A percentile compares a stretch with the other conserved stretches of the same genome.
Evolutionary conservation across 495 filamentous ascomycete genomes (phyloP).

Genomic region (Trichoderma reesei): DNA sequence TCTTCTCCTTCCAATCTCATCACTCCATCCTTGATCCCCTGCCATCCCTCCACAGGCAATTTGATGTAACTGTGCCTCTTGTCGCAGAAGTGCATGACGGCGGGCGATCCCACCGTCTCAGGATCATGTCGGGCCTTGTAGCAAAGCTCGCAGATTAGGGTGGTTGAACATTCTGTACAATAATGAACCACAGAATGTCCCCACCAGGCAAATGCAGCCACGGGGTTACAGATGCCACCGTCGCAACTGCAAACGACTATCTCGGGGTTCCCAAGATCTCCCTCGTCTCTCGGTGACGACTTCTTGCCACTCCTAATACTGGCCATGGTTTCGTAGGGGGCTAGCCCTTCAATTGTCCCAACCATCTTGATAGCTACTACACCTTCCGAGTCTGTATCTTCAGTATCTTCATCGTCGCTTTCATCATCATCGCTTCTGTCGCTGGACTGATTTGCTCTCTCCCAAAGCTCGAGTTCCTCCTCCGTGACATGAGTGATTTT

Average conservation of each 20-base stretch:
- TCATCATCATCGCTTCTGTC: neutral
- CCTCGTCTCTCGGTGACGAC: conserved; percentile 9
- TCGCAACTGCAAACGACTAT: conserved; percentile 2
- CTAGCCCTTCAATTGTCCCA: neutral
- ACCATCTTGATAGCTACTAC: too few relatives aligned
- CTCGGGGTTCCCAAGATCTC: neutral
- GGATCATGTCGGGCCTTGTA: conserved; percentile 1
- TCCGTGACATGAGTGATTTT: conserved; percentile 10
- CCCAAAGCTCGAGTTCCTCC: neutral
- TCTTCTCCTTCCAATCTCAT: conserved; percentile 17
- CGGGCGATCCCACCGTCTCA: neutral
- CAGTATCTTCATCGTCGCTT: conserved; percentile 7
- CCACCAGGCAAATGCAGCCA: neutral
- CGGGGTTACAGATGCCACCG: conserved; percentile 2
- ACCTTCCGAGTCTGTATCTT: neutral
- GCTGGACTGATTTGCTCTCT: neutral
- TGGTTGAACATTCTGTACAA: conserved; percentile 7
- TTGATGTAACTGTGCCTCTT: conserved; percentile 19
- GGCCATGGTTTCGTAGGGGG: neutral
- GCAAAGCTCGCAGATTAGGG: conserved; percentile 6
- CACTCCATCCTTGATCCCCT: conserved; percentile 19
- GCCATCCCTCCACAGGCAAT: conserved; percentile 20
- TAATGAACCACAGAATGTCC: conserved; percentile 2
- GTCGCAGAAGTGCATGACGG: conserved; percentile 12
- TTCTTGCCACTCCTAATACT: neutral